Percentiles rank a stretch among this genome's conserved stretches.
These are phyloP conservation scores for Mycosphaerelloides madeirae DNA, from an alignment of 2,329 filamentous ascomycete species.

Conservation along the genomic window DNA sequence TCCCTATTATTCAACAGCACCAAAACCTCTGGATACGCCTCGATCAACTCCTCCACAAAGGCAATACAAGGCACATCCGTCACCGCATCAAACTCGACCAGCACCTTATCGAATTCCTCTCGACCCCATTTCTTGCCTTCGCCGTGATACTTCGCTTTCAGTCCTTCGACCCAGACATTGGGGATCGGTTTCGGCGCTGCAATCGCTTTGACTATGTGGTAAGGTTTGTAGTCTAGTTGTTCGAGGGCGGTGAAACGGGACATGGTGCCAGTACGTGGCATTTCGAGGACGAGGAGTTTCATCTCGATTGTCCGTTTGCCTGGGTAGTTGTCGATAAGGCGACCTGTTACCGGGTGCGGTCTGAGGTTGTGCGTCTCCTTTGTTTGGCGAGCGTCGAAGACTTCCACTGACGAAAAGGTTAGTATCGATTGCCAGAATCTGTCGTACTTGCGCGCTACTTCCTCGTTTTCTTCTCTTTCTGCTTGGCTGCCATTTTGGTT, in stretches of 20 bases:
- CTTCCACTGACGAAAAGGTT: no score
- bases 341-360: constrained; percentile 13
- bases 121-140: constrained; percentile 14
- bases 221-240: constrained; percentile 18
- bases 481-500: no score
- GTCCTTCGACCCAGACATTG: constrained; percentile 16
- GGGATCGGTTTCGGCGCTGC: constrained; percentile 13
- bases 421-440: no score
- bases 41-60: constrained; percentile 23
- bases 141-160: constrained; percentile 16
- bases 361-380: constrained; percentile 11
- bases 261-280: constrained; percentile 24
- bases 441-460: no score
- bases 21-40: constrained; percentile 27
- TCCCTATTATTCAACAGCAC: constrained; percentile 24
- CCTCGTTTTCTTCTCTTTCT: no score
- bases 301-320: constrained; percentile 18
- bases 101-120: constrained; percentile 11
- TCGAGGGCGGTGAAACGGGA: constrained; percentile 17
- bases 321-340: constrained; percentile 12
- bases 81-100: constrained; percentile 10
- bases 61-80: constrained; percentile 19
- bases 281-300: constrained; percentile 22
- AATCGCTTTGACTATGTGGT: constrained; percentile 22
- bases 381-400: constrained; percentile 7